Evolutionary conservation across 352 stramenopile species (phyloP).

Genomic region (Phytophthora multivora): DNA sequence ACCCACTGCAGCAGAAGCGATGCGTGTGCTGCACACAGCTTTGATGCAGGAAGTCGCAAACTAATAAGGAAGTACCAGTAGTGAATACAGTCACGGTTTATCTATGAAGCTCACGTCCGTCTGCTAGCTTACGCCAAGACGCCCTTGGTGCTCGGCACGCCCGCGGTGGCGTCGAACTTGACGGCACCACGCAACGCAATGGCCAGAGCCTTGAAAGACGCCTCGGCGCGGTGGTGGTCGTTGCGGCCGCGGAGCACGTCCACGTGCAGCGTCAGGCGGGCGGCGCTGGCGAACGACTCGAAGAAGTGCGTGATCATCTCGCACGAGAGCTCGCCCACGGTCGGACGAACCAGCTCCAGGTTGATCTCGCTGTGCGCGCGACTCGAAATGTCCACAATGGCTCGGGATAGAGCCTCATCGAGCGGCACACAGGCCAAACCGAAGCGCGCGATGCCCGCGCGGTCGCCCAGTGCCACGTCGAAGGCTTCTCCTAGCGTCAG

Average conservation of each 20-base stretch:
- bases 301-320: conserved; percentile 97
- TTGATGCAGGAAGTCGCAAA: conserved; percentile 10
- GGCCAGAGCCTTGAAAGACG: conserved; percentile 92
- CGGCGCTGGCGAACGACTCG: conserved; percentile 93
- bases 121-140: conserved; percentile 66
- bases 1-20: conserved; percentile 20
- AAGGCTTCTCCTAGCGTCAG: conserved; percentile 94
- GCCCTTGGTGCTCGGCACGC: conserved; percentile 92
- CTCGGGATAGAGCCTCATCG: conserved; percentile 90
- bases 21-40: conserved; percentile 6
- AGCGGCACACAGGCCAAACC: conserved; percentile 89
- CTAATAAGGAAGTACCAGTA: not conserved
- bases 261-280: conserved; percentile 92
- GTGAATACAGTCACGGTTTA: not conserved
- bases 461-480: conserved; percentile 89
- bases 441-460: conserved; percentile 89
- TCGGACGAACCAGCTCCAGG: conserved; percentile 85
- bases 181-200: conserved; percentile 87
- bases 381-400: conserved; percentile 95
- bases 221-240: conserved; percentile 93
- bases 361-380: conserved; percentile 91
- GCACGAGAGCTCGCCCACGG: conserved; percentile 85
- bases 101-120: too few relatives aligned
- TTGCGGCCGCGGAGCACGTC: conserved; percentile 92
- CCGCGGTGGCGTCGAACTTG: conserved; percentile 74